Base-by-base conservation (phyloP, 495 filamentous ascomycete species). In the Xylaria sp. region DNA sequence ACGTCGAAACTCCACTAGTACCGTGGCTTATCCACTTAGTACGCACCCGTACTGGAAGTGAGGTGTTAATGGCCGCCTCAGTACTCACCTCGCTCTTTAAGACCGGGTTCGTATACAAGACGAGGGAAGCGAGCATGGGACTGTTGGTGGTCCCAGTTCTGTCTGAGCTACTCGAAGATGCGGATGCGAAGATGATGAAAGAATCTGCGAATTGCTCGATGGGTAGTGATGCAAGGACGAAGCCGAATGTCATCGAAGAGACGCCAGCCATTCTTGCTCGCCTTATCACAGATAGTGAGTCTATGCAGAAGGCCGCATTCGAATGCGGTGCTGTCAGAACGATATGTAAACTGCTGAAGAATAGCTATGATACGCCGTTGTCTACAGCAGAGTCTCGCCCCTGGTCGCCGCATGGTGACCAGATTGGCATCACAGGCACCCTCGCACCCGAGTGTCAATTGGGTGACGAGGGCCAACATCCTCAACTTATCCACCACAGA, bases 21-120 rank as follows among this genome's bases (percentile, higher is more conserved):
- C 89, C 91, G 14, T 98, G 94, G 92, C 88, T 99, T 15, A 87
- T 98, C 35, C 84, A 88, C 66, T 77, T 93, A 17, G 85, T 91
- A 33, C 86, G 93, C 72, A 87, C 87, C 15, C 86, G 88, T 61
- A 81, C 80, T 55, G 90, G 89, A 9, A 82, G 90, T 74, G 86
- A 88, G 40, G 88, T 93, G 33, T 80, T 97, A 62, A 91, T 91
- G 86, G 92, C 97, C n/a, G 89, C 91, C 21, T 91, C 90, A 52
- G 83, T 97, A 2, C 84, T 97, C 46, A 90, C 92, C 3, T 89
- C 89, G n/a, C 82, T 97, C 8, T 93, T 90, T 78, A 89, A 91
- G 67, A 85, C 90, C 35, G 89, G 89, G 1, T 85, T 94, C 67
- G 86, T 89, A 3, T 87, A 86, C 65, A 91, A 88, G 74, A 79